These are phyloP conservation scores for Blastobotrys attinorum DNA, from an alignment of 805 yeast genomes.

Conservation along the genomic window DNA sequence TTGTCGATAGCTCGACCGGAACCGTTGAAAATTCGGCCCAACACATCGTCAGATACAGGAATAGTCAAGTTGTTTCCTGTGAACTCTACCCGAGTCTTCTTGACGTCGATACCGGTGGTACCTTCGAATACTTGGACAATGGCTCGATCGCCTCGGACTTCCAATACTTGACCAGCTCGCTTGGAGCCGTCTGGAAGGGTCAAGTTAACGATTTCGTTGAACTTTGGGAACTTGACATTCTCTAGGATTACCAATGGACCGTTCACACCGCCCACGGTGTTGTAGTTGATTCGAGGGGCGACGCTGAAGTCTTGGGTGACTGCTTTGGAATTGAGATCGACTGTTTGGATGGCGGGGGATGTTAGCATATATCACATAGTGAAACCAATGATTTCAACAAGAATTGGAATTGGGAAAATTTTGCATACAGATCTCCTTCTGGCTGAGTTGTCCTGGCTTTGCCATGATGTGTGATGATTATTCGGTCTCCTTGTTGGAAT, in stretches of 20 bases:
- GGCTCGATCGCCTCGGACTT: slow-evolving; percentile 95
- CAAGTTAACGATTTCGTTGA: slow-evolving; percentile 92
- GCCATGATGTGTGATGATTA: not conserved
- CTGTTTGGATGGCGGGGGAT: not conserved
- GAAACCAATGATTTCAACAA: not conserved
- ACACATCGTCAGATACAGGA: slow-evolving; percentile 92
- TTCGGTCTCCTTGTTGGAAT: too few species aligned
- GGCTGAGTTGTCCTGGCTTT: not conserved
- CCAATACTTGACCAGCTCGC: slow-evolving; percentile 97
- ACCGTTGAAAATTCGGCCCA: slow-evolving; percentile 98
- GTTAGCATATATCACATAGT: not conserved
- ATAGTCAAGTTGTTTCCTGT: slow-evolving; percentile 91
- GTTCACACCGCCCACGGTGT: slow-evolving; percentile 96
- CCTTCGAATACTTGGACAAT: slow-evolving; percentile 99
- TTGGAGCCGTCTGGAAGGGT: slow-evolving; percentile 92
- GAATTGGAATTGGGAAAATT: not conserved
- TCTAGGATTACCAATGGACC: slow-evolving; percentile 94
- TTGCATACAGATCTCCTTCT: not conserved
- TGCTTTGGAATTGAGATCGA: slow-evolving; percentile 80
- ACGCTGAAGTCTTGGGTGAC: slow-evolving; percentile 86
- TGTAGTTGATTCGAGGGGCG: slow-evolving; percentile 85
- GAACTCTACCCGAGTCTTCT: slow-evolving; percentile 94
- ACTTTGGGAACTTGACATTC: slow-evolving; percentile 81
- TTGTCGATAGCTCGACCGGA: slow-evolving; percentile 98
- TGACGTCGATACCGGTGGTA: slow-evolving; percentile 96